phyloP scores from a whole-genome alignment of 2,329 filamentous ascomycete species.

The Ceratocystis destructans region DNA sequence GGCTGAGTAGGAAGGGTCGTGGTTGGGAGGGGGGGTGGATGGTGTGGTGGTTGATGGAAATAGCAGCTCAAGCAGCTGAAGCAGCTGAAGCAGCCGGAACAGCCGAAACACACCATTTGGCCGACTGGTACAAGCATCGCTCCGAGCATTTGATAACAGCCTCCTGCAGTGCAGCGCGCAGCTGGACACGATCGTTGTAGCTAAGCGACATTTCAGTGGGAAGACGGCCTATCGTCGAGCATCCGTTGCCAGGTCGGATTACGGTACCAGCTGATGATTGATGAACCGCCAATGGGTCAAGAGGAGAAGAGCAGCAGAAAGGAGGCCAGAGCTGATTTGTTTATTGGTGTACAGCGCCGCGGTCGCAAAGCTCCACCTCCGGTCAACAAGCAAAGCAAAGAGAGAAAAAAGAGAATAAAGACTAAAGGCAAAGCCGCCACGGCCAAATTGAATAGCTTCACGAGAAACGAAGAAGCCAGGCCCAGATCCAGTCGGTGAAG shows the following conservation, averaged over 20 bases:
- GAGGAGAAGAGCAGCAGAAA: neutral
- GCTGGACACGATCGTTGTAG: slow-evolving; percentile 14
- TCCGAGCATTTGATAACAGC: slow-evolving; percentile 86
- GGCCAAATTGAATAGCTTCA: neutral
- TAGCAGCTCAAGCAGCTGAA: slow-evolving; percentile 6
- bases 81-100: neutral
- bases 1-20: too few relatives aligned
- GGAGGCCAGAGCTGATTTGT: neutral
- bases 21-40: too few relatives aligned
- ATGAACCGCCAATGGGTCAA: neutral
- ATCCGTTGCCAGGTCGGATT: neutral
- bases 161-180: slow-evolving; percentile 60
- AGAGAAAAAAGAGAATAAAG: neutral
- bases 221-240: neutral
- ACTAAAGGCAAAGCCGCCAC: neutral
- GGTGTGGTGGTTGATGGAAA: neutral
- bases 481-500: neutral
- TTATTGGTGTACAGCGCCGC: neutral
- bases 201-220: slow-evolving; percentile 15
- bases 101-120: slow-evolving; percentile 61
- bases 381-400: neutral
- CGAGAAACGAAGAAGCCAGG: neutral
- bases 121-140: slow-evolving; percentile 84
- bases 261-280: neutral
- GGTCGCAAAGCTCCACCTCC: neutral